Evolutionary conservation across 345 rosid species (phyloP).

Genomic region (Dipteronia dyeriana): DNA sequence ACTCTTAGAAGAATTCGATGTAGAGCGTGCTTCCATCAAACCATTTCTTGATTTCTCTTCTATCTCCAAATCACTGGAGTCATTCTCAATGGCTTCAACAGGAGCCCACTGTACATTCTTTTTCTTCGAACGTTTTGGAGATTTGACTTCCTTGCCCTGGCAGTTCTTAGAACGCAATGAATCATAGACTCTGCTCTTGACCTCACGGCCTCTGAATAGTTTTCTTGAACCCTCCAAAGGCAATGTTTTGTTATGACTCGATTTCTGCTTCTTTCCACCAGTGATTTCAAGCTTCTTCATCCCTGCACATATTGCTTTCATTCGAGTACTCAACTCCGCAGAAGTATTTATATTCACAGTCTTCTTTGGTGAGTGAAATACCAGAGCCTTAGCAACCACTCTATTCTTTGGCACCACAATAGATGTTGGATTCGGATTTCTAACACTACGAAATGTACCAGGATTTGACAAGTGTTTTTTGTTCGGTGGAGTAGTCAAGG

Average conservation of each 20-base stretch:
- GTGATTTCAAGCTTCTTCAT: slow-evolving; percentile 73
- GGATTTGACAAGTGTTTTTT: slow-evolving; percentile 51
- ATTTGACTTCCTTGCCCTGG: slow-evolving; percentile 34
- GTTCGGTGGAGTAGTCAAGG: slow-evolving; percentile 60
- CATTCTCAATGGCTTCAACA: slow-evolving; percentile 29
- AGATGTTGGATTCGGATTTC: slow-evolving; percentile 48
- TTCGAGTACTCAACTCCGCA: slow-evolving; percentile 45
- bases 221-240: slow-evolving; percentile 45
- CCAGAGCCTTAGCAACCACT: slow-evolving; percentile 62
- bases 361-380: slow-evolving; percentile 86
- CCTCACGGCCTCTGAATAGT: slow-evolving; percentile 61
- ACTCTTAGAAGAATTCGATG: background rate
- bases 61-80: slow-evolving; percentile 36
- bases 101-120: slow-evolving; percentile 28
- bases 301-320: slow-evolving; percentile 53
- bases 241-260: slow-evolving; percentile 29
- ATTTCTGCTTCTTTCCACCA: slow-evolving; percentile 39
- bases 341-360: slow-evolving; percentile 52
- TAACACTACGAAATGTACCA: slow-evolving; percentile 56
- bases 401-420: slow-evolving; percentile 41
- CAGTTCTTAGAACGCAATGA: slow-evolving; percentile 40
- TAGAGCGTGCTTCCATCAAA: slow-evolving; percentile 24
- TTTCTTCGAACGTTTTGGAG: slow-evolving; percentile 37
- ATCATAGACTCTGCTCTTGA: slow-evolving; percentile 90
- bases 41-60: slow-evolving; percentile 35